These are phyloP conservation scores for Candida sanyiensis DNA, from an alignment of 805 yeast genomes.

Conservation along the genomic window DNA sequence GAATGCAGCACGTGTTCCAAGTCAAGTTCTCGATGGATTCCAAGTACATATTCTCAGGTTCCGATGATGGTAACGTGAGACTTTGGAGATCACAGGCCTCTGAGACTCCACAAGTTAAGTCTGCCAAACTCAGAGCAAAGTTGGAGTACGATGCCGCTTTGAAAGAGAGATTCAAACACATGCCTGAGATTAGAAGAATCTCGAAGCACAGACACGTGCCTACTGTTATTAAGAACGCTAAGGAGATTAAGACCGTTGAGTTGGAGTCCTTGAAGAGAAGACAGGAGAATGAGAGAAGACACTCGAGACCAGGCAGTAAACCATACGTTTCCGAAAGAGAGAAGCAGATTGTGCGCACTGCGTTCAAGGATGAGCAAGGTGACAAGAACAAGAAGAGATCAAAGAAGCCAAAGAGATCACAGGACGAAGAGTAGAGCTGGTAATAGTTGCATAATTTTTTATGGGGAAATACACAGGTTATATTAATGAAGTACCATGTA, in stretches of 20 bases:
- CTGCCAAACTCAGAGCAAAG: constrained; percentile 72
- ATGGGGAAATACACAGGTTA: too few relatives aligned
- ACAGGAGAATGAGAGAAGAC: constrained; percentile 77
- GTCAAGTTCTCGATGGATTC: constrained; percentile 86
- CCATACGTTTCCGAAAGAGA: constrained; percentile 68
- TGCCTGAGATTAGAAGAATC: constrained; percentile 94
- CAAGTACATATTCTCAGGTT: constrained; percentile 79
- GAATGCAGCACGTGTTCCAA: constrained; percentile 93
- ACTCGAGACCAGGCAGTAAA: constrained; percentile 57
- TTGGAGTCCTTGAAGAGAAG: constrained; percentile 67
- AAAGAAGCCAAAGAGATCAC: constrained; percentile 3
- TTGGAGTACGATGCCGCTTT: constrained; percentile 87
- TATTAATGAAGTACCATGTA: background rate
- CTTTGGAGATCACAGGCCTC: constrained; percentile 88
- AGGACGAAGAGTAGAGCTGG: background rate
- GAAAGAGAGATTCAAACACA: constrained; percentile 85
- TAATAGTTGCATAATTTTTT: too few relatives aligned
- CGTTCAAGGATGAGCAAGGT: constrained; percentile 46
- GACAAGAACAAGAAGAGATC: constrained; percentile 12
- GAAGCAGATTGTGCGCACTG: constrained; percentile 82
- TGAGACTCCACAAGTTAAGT: constrained; percentile 76
- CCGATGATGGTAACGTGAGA: constrained; percentile 94
- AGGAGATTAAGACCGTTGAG: constrained; percentile 77
- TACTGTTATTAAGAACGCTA: constrained; percentile 77
- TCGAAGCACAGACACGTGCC: constrained; percentile 92